Evolutionary conservation across 2,329 filamentous ascomycete genomes (phyloP), one percentile per base, ranked within the genome.

Genomic region (Trichophyton rubrum): DNA sequence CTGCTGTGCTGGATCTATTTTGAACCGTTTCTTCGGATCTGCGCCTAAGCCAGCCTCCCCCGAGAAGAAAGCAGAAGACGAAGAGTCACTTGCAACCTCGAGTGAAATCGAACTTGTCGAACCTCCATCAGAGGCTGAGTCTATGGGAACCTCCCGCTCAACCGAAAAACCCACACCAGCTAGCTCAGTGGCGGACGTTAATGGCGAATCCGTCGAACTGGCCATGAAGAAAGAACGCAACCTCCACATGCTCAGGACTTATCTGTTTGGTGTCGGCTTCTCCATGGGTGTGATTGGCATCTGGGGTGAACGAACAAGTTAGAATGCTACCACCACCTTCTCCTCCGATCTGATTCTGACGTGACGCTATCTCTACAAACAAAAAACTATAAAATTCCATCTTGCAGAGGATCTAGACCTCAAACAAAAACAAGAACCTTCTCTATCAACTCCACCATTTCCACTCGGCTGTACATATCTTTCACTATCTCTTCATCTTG

Each of bases 231-330:
- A 67, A 41, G 77, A 78, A 64, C 69, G 70, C 40, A 70, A 69
- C 24, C 64, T 76, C 53, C 74, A 77, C 63, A 64, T 65, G 45
- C 67, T 70, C 9, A 70, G 75, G 40, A 68, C 71, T 30, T 73
- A 70, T 63, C 67, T 77, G 38, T 70, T 73, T 45, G 76, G 74
- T 0, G 49, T 75, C 57, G 77, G 74, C 1, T 72, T 78, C 60
- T 71, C 72, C 1, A 76, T 78, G 71, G 74, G 73, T 20, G 74
- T 79, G 59, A 74, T 79, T 45, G 77, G 77, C 6, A 71, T 79
- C 30, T 79, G 77, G 77, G 77, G 77, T 1, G 77, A 79, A 65
- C 55, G 55, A n/a, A 53, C 24, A 11, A 53, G n/a, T n/a, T 53
- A 53, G n/a, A 22, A 13, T 53, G 22, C 49, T 13, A 6, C 24